A percentile compares a stretch with the other conserved stretches of the same genome.
Evolutionary conservation across 1,139 yeast genomes (phyloP).

Genomic region (Blastobotrys serpentis): DNA sequence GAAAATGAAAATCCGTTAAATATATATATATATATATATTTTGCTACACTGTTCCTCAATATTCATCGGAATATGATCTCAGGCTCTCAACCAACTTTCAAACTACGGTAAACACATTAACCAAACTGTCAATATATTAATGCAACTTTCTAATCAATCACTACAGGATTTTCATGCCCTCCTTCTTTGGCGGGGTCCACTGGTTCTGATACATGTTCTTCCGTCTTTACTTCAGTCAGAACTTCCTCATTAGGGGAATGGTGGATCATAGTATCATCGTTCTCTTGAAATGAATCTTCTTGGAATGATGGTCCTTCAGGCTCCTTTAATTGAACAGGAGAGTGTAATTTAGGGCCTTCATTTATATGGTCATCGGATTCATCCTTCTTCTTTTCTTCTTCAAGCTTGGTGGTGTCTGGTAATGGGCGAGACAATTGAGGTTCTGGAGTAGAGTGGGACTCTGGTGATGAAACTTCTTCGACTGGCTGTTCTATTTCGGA

Average conservation of each 20-base stretch:
- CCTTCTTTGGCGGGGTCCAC: neutral
- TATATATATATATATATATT: too few relatives aligned
- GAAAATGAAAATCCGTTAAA: too few relatives aligned
- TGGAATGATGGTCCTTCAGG: neutral
- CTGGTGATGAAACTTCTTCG: neutral
- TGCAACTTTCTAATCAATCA: conserved; percentile 11
- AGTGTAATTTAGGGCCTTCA: neutral
- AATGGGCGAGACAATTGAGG: neutral
- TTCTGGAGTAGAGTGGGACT: neutral
- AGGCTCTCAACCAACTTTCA: too few relatives aligned
- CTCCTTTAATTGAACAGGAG: conserved; percentile 3
- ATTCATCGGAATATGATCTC: too few relatives aligned
- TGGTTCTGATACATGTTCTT: neutral
- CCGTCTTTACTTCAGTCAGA: conserved; percentile 14
- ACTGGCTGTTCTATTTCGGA: neutral
- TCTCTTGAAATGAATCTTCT: neutral
- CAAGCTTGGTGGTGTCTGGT: neutral
- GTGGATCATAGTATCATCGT: neutral
- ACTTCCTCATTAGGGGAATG: conserved; percentile 16
- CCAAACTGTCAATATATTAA: too few relatives aligned
- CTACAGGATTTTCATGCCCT: conserved; percentile 12
- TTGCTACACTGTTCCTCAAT: too few relatives aligned
- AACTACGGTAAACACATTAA: too few relatives aligned
- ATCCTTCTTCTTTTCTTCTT: neutral
- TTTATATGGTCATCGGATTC: neutral